A percentile compares a stretch with the other conserved stretches of the same genome.
phyloP scores from a whole-genome alignment of 208 protist species.

The Polymyxa betae region DNA sequence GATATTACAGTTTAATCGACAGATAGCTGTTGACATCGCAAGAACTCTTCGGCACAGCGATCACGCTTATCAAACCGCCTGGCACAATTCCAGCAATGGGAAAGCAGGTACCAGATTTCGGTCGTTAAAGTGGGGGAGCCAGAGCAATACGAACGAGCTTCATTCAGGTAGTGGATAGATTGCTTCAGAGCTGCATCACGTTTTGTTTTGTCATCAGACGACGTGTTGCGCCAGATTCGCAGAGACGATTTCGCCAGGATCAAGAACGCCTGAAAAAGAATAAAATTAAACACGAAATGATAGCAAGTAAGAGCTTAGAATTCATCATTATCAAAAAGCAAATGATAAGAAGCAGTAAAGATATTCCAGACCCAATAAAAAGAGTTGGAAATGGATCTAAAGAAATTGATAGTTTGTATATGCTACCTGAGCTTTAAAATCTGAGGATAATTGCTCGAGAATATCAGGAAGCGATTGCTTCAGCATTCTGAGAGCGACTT shows the following conservation, averaged over 20 bases:
- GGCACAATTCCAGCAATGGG: background rate
- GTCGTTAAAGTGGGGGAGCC: background rate
- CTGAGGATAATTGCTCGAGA: background rate
- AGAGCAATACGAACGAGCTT: background rate
- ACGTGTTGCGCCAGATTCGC: background rate
- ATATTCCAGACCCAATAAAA: background rate
- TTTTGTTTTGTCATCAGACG: background rate
- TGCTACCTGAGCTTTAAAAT: background rate
- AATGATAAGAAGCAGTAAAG: background rate
- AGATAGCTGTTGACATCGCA: background rate
- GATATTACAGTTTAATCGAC: no score
- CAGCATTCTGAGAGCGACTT: background rate
- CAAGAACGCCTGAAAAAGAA: constrained; percentile 37
- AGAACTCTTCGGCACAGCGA: background rate
- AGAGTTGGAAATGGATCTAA: no score
- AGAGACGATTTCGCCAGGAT: background rate
- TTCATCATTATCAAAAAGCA: background rate
- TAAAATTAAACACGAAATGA: no score
- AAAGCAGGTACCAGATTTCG: background rate
- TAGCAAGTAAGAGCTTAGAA: no score
- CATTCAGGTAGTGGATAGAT: background rate
- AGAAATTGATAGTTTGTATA: no score
- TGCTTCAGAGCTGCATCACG: background rate
- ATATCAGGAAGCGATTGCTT: background rate
- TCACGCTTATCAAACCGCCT: background rate